phyloP scores from a whole-genome alignment of 176 grass and related monocot species.

The Triticum timopheevii region DNA sequence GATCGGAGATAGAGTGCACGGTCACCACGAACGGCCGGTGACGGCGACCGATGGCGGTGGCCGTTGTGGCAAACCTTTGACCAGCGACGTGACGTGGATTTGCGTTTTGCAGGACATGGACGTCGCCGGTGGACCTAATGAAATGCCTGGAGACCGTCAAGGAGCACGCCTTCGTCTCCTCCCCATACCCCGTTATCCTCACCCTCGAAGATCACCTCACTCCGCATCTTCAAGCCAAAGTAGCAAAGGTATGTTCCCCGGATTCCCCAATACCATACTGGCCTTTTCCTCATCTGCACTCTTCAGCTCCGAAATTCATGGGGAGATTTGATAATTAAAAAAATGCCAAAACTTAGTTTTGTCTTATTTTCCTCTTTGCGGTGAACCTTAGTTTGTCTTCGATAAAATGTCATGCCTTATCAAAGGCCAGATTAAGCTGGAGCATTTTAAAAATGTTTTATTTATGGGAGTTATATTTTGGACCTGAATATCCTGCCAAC shows the following conservation, averaged over 20 bases:
- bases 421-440: neutral
- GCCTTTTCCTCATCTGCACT: neutral
- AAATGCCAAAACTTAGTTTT: neutral
- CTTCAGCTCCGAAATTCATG: neutral
- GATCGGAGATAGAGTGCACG: no score
- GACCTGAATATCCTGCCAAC: no score
- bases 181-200: constrained; percentile 82
- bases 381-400: neutral
- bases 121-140: constrained; percentile 59
- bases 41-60: no score
- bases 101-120: constrained; percentile 62
- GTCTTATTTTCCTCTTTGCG: neutral
- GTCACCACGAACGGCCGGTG: no score
- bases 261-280: neutral
- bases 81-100: neutral
- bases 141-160: constrained; percentile 66
- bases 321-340: neutral
- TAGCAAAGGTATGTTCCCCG: constrained; percentile 45
- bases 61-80: neutral
- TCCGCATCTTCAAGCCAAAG: constrained; percentile 60
- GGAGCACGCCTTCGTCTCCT: constrained; percentile 65
- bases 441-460: neutral
- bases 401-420: neutral
- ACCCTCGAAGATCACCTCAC: constrained; percentile 91
- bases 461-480: neutral